These are phyloP conservation scores for Verticillium albo-atrum DNA, from an alignment of 2,329 filamentous ascomycete genomes.

Conservation along the genomic window DNA sequence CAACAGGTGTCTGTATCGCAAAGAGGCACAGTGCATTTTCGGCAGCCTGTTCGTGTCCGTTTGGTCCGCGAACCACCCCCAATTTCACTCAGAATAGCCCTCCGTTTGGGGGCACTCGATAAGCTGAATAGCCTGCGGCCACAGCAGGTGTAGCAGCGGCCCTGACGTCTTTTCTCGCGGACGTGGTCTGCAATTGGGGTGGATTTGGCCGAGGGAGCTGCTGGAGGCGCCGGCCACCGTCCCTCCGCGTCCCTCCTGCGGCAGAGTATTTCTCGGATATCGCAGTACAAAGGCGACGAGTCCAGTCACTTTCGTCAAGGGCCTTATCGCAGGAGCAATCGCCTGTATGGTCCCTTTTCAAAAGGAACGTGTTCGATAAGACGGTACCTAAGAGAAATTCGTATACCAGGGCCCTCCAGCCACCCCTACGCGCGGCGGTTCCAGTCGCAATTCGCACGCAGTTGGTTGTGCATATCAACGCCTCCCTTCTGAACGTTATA, in stretches of 20 bases:
- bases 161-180: neutral
- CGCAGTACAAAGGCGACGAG: neutral
- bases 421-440: neutral
- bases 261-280: neutral
- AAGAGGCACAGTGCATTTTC: neutral
- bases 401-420: neutral
- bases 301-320: neutral
- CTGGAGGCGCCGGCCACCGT: neutral
- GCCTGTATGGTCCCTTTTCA: neutral
- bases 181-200: neutral
- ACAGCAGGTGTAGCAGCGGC: neutral
- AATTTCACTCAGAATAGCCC: neutral
- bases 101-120: neutral
- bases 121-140: neutral
- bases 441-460: neutral
- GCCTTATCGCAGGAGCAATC: neutral
- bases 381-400: neutral
- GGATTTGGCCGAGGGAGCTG: neutral
- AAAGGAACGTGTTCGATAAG: neutral
- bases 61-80: neutral
- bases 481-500: neutral
- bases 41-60: neutral
- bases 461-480: neutral
- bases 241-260: neutral
- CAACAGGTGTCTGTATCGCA: neutral